Base-by-base conservation (phyloP, 345 rosid species). In the Isatis tinctoria region DNA sequence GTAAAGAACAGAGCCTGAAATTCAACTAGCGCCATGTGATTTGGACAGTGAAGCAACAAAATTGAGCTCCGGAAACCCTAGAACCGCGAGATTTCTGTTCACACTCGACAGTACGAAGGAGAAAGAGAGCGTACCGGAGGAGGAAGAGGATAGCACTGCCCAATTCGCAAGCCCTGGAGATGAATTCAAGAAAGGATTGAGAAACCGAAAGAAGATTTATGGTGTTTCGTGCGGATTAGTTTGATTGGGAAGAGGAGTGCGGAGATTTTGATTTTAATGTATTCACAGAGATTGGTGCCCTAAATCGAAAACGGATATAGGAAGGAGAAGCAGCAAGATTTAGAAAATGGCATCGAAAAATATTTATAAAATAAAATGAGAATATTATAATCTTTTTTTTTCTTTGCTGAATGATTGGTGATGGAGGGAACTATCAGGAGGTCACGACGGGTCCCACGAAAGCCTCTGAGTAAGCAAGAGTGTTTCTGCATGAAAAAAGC, bases 291-390 rank as follows among this genome's bases (percentile, higher is more conserved):
- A 9, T 76, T 47, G 56, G 69, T 66, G 76, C 81, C 81, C 81
- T 78, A 78, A 78, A 78, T 72, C 77, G 74, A 44, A 66, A 65
- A 53, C 43, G 60, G 76, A 65, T 57, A 65, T 48, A 13, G 70
- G 24, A 62, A 47, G 17, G 47, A 65, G 40, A 43, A 58, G 16
- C 28, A 66, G 67, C 49, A 33, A 65, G 73, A 72, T 71, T 68
- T 56, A 58, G 72, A 58, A 58, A 57, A 30, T 27, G 61, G 45
- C 27, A 76, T 63, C 74, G 7, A 58, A 40, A 20, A 48, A 65
- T 24, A 35, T 73, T 59, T 43, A 52, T 61, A 5, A 56, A 35
- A 33, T 16, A 14, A 54, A 53, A 33, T 12, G 14, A 20, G 7
- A 17, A 8, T 0, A 22, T 16, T 4, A 4, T 13, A 8, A 2